A percentile compares a stretch with the other conserved stretches of the same genome.
These are phyloP conservation scores for Venturia pyrina DNA, from an alignment of 2,329 filamentous ascomycete genomes.

Conservation along the genomic window DNA sequence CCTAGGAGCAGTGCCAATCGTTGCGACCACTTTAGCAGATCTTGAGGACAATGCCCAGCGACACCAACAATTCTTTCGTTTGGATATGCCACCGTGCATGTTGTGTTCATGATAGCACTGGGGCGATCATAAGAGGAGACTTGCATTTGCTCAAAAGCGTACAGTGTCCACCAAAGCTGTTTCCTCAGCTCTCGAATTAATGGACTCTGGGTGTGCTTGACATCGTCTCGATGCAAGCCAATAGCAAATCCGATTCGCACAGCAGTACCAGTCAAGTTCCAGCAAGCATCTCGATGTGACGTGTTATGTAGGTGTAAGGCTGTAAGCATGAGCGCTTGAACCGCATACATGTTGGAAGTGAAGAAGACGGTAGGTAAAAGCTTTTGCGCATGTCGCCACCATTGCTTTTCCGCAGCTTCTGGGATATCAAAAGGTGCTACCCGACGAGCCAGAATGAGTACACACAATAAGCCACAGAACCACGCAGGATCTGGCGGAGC, in stretches of 20 bases:
- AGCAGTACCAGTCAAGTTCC: slow-evolving; percentile 35
- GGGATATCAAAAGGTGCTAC: slow-evolving; percentile 24
- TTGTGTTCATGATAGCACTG: slow-evolving; percentile 31
- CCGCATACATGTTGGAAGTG: slow-evolving; percentile 31
- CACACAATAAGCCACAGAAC: slow-evolving; percentile 33
- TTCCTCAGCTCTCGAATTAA: slow-evolving; percentile 23
- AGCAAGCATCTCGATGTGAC: slow-evolving; percentile 33
- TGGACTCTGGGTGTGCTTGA: slow-evolving; percentile 25
- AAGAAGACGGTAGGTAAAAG: slow-evolving; percentile 33
- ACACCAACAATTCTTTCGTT: slow-evolving; percentile 28
- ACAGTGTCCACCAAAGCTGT: slow-evolving; percentile 27
- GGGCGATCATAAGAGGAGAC: slow-evolving; percentile 35
- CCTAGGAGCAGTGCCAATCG: slow-evolving; percentile 28
- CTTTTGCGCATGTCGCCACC: slow-evolving; percentile 32
- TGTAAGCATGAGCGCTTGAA: slow-evolving; percentile 34
- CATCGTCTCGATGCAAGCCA: slow-evolving; percentile 33
- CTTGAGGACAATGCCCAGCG: slow-evolving; percentile 23
- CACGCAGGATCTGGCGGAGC: slow-evolving; percentile 28
- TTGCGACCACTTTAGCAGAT: slow-evolving; percentile 30
- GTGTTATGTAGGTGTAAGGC: slow-evolving; percentile 37
- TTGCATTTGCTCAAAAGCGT: slow-evolving; percentile 30
- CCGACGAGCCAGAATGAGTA: slow-evolving; percentile 31
- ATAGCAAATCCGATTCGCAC: slow-evolving; percentile 35
- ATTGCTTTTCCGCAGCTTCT: slow-evolving; percentile 29
- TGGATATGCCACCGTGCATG: slow-evolving; percentile 25